phyloP scores from a whole-genome alignment of 2,329 filamentous ascomycete genomes.

The Neofusicoccum umdonicola region DNA sequence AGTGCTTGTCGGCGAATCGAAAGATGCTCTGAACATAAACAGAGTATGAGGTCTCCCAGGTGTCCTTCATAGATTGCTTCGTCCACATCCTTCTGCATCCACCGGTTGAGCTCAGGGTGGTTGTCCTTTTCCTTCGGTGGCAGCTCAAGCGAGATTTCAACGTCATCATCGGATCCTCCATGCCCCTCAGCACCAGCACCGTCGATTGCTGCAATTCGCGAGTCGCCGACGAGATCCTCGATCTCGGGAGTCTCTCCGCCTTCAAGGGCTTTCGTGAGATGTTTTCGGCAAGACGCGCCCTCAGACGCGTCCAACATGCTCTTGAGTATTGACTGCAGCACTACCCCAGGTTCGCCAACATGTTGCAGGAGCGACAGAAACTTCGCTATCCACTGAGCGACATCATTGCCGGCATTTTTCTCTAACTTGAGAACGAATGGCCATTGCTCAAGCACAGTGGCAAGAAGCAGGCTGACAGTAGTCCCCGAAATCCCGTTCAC shows the following conservation, averaged over 20 bases:
- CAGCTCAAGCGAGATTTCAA: conserved; percentile 25
- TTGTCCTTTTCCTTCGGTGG: conserved; percentile 43
- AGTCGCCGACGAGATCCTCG: neutral
- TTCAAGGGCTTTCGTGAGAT: conserved; percentile 40
- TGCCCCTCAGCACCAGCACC: neutral
- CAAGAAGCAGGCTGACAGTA: conserved; percentile 4
- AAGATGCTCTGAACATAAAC: conserved; percentile 70
- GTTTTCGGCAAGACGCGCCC: conserved; percentile 23
- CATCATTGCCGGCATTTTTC: conserved; percentile 19
- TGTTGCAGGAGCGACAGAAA: conserved; percentile 35
- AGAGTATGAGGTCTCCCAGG: conserved; percentile 66
- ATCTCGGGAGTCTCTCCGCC: conserved; percentile 20
- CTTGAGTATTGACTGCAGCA: conserved; percentile 21
- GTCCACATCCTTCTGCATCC: conserved; percentile 74
- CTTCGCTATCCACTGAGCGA: conserved; percentile 37
- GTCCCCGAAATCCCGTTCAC: neutral
- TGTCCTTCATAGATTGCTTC: conserved; percentile 77
- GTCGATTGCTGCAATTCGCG: neutral
- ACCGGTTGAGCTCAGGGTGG: conserved; percentile 54
- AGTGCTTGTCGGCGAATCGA: conserved; percentile 78
- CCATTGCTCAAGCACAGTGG: conserved; percentile 30
- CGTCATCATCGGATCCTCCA: neutral
- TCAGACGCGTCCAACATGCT: neutral
- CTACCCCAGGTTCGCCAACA: conserved; percentile 34
- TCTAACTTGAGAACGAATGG: conserved; percentile 44